Base-by-base conservation (phyloP, 257 asterid genomes). In the Solanum virginianum region DNA sequence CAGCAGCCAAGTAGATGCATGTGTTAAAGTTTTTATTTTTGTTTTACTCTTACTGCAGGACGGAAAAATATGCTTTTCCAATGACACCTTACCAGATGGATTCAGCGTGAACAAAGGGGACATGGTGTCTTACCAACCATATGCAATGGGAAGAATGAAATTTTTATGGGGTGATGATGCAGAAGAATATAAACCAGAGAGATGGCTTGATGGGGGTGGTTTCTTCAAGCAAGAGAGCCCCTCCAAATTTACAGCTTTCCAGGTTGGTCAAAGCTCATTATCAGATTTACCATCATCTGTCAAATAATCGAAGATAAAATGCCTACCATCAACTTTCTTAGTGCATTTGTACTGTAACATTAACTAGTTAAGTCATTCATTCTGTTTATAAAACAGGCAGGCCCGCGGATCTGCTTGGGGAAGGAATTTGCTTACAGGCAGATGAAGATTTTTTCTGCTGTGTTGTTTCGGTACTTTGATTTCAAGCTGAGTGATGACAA, bases 361-460 rank as follows among this genome's bases (percentile, higher is more conserved):
- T 8, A 17, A 43, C 59, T 29, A 75, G 47, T 24, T 43, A 68
- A 41, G 54, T 56, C 15, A 56, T 20, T 36, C 57, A 26, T 41
- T 32, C 17, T 83, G 75, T 41, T 55, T 10, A 17, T 39, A 3
- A 39, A 66, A 82, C 90, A 92, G 97, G 95, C 94, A 20, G 97
- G 90, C 8, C 97, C 92, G 0, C 68, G 93, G 29, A 89, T 89
- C 45, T 92, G 93, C 88, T 83, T 92, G 71, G 97, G 96, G 12
- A 91, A 88, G 88, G 94, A 93, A 43, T 93, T 91, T 89, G 96
- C 94, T 49, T 90, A 91, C 65, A 82, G 91, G 87, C 97, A 93
- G 82, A 93, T 93, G 97, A 92, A 91, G 92, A 90, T 89, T 80
- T 87, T 90, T 70, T 84, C 91, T 65, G 91, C 94, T 17, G 90